Conservation (phyloP, 192 early-diverging fungal species). For the Diversispora epigaea region DNA sequence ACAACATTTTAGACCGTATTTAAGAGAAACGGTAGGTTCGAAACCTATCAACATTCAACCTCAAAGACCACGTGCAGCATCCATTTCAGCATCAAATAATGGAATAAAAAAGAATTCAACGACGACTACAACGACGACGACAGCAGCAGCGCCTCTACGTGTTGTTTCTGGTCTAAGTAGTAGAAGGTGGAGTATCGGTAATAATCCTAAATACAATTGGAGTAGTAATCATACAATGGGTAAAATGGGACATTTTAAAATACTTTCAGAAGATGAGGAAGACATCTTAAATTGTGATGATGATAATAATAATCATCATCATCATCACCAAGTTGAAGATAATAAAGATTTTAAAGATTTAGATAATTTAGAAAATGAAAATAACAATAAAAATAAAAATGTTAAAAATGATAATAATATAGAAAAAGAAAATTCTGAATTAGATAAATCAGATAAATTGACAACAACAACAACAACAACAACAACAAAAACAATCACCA, state of each 20-base stretch:
- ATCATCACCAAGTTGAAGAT: neutral
- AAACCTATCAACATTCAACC: neutral
- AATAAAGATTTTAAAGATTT: too few relatives aligned
- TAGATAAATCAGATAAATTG: too few relatives aligned
- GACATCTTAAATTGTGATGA: neutral
- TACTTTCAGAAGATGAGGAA: conserved; percentile 9
- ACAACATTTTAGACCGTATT: neutral
- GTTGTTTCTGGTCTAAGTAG: neutral
- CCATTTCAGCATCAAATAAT: neutral
- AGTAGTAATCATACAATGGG: conserved; percentile 18
- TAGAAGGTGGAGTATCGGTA: neutral
- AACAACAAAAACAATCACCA: too few relatives aligned
- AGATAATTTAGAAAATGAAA: too few relatives aligned
- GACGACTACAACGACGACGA: too few relatives aligned
- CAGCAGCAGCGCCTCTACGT: neutral
- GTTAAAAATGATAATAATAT: too few relatives aligned
- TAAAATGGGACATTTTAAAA: conserved; percentile 22
- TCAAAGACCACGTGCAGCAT: neutral
- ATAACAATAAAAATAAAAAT: too few relatives aligned
- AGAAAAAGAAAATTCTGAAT: too few relatives aligned
- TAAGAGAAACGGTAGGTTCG: neutral
- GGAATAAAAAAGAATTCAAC: conserved; percentile 2
- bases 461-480: too few relatives aligned
- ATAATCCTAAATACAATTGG: conserved; percentile 8
- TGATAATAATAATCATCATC: neutral